A percentile compares a stretch with the other conserved stretches of the same genome.
phyloP scores from a whole-genome alignment of 371 early-diverging fungal species.

The Mucor plumbeus region DNA sequence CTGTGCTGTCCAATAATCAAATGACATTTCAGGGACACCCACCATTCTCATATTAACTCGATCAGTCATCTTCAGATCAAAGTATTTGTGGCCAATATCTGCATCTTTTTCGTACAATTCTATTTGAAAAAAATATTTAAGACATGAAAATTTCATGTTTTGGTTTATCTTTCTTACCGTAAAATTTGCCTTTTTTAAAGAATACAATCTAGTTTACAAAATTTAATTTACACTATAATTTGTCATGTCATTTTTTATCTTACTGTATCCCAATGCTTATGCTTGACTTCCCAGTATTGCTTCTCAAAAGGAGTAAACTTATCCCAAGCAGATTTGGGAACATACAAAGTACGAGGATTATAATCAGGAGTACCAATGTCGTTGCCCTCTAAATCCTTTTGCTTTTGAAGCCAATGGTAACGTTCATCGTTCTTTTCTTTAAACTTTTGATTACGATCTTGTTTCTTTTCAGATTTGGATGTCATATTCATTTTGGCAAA shows the following conservation, averaged over 20 bases:
- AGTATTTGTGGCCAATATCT: conserved; percentile 95
- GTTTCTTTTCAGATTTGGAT: conserved; percentile 9
- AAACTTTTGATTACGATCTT: conserved; percentile 56
- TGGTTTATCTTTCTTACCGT: conserved; percentile 51
- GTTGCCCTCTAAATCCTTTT: conserved; percentile 80
- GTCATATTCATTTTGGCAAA: conserved; percentile 13
- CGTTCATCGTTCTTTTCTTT: conserved; percentile 87
- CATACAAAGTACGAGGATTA: conserved; percentile 92
- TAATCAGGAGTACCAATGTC: conserved; percentile 81
- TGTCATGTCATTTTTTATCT: conserved; percentile 9
- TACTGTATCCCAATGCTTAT: conserved; percentile 93
- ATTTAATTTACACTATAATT: not conserved
- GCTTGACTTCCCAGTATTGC: conserved; percentile 99
- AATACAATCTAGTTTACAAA: conserved; percentile 76
- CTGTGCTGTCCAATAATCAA: conserved; percentile 96
- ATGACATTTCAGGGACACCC: conserved; percentile 96
- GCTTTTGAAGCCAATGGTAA: conserved; percentile 86
- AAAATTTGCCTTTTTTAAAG: conserved; percentile 99
- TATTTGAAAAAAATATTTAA: not conserved
- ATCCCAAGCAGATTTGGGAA: conserved; percentile 83
- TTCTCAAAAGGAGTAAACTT: conserved; percentile 97
- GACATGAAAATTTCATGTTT: no score
- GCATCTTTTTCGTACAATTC: conserved; percentile 99
- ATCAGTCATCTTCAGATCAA: conserved; percentile 97
- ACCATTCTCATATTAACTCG: conserved; percentile 99